Percentiles rank a stretch among this genome's conserved stretches.
Conservation (phyloP, 306 rosid genomes). For the Medicago ruthenica region DNA sequence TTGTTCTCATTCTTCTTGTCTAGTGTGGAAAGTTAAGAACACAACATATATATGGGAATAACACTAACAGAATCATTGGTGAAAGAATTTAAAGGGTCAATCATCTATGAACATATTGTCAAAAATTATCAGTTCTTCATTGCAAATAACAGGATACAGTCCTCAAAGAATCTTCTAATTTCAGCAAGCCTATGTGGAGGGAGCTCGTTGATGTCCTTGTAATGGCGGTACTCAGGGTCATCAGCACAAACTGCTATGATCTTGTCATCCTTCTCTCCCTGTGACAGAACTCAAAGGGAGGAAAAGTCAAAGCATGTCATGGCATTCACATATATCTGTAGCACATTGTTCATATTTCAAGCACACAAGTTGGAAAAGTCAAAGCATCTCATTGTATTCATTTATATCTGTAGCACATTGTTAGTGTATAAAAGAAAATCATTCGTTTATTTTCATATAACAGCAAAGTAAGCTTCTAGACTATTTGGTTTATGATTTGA, state of each 20-base stretch:
- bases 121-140: neutral
- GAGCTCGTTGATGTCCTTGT: slow-evolving; percentile 82
- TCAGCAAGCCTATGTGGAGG: slow-evolving; percentile 97
- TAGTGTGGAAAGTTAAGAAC: slow-evolving; percentile 57
- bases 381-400: neutral
- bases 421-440: neutral
- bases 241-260: slow-evolving; percentile 98
- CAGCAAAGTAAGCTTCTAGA: neutral
- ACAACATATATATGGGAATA: slow-evolving; percentile 19
- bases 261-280: slow-evolving; percentile 99
- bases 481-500: neutral
- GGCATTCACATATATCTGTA: neutral
- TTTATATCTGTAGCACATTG: neutral
- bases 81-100: slow-evolving; percentile 39
- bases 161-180: slow-evolving; percentile 95
- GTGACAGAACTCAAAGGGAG: slow-evolving; percentile 40
- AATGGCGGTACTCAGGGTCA: slow-evolving; percentile 93
- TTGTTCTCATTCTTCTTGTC: slow-evolving; percentile 99
- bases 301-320: slow-evolving; percentile 8
- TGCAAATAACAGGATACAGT: slow-evolving; percentile 75
- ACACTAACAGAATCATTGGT: slow-evolving; percentile 44
- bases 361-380: neutral
- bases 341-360: neutral
- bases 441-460: neutral
- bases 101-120: neutral